These are phyloP conservation scores for Rhododendron ferrugineum DNA, from an alignment of 148 eudicot species.

Conservation along the genomic window DNA sequence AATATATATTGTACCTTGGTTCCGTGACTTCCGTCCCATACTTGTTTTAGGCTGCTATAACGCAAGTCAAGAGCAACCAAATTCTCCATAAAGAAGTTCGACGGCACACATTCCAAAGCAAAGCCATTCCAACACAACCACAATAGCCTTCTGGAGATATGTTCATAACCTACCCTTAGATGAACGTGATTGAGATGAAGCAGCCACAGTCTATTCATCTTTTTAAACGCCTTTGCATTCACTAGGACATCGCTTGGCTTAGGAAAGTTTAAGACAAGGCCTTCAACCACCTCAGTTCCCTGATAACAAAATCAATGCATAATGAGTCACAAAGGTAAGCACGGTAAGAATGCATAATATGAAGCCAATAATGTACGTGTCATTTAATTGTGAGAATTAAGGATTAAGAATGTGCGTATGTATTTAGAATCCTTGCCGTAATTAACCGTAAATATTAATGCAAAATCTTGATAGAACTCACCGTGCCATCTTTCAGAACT, in stretches of 20 bases:
- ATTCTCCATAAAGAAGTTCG: neutral
- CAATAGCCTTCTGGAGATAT: neutral
- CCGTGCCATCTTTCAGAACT: neutral
- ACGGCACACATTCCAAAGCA: neutral
- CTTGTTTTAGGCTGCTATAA: neutral
- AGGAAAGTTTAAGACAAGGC: neutral
- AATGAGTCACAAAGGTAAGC: neutral
- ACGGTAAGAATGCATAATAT: neutral
- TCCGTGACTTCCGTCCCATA: neutral
- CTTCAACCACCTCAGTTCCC: neutral
- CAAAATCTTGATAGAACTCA: neutral
- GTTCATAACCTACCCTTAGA: neutral
- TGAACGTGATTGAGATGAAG: conserved; percentile 1
- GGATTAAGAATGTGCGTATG: neutral
- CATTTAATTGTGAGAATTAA: neutral
- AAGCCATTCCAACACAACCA: conserved; percentile 4
- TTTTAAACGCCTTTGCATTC: neutral
- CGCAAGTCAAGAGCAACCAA: neutral
- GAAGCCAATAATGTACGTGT: neutral
- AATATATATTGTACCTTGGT: neutral
- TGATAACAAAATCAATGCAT: neutral
- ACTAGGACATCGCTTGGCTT: neutral
- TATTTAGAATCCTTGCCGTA: neutral
- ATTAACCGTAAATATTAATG: neutral
- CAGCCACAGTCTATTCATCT: neutral